Evolutionary conservation across 2,329 filamentous ascomycete species (phyloP).

Genomic region (Verticillium nonalfalfae): DNA sequence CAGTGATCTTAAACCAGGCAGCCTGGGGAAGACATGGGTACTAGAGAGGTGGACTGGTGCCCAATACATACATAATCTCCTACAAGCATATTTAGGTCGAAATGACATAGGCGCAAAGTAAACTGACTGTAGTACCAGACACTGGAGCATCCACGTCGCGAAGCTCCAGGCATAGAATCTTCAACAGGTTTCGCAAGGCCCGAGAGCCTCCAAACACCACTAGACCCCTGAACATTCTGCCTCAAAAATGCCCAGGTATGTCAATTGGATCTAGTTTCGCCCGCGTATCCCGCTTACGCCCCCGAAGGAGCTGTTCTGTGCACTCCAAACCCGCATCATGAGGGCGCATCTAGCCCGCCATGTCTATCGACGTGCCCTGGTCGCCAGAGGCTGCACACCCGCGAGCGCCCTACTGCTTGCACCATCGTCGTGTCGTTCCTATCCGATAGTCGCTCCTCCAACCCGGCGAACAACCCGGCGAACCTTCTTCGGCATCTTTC

Average conservation of each 20-base stretch:
- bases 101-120: background rate
- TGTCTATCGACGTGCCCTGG: constrained; percentile 30
- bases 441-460: constrained; percentile 15
- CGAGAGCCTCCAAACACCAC: background rate
- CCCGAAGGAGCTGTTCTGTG: background rate
- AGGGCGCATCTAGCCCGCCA: constrained; percentile 38
- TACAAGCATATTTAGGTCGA: background rate
- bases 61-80: background rate
- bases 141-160: background rate
- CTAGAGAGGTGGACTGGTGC: no score
- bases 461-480: constrained; percentile 17
- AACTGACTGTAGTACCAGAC: background rate
- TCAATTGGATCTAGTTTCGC: background rate
- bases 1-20: no score
- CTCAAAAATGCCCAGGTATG: background rate
- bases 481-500: constrained; percentile 58
- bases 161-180: background rate
- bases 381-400: constrained; percentile 24
- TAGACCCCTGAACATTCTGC: background rate
- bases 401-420: constrained; percentile 25
- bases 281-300: background rate
- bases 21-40: no score
- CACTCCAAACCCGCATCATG: constrained; percentile 25
- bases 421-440: constrained; percentile 17
- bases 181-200: background rate